phyloP scores from a whole-genome alignment of 163 green algal genomes.

The Chlamydomonas reinhardtii region DNA sequence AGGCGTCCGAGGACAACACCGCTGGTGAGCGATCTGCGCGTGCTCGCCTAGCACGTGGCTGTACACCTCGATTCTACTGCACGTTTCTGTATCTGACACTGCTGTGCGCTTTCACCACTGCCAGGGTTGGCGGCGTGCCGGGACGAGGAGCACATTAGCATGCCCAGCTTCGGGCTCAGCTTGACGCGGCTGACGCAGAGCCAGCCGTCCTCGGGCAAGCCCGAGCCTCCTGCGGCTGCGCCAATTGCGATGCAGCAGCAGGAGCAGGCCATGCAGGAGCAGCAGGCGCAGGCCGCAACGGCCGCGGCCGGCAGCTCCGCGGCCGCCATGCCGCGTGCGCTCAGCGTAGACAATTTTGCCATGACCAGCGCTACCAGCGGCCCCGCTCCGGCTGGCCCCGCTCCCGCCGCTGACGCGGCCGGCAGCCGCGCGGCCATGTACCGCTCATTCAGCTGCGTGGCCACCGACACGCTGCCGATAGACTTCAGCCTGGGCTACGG shows the following conservation, averaged over 20 bases:
- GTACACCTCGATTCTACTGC: too few relatives aligned
- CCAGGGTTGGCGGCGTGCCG: neutral
- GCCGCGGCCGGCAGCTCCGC: neutral
- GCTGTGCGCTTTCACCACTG: too few relatives aligned
- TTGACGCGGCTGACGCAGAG: neutral
- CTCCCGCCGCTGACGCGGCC: neutral
- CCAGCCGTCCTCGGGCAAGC: neutral
- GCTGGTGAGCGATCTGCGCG: neutral
- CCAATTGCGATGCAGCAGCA: neutral
- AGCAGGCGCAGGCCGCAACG: neutral
- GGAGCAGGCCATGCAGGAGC: too few relatives aligned
- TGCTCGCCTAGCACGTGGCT: too few relatives aligned
- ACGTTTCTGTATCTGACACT: too few relatives aligned
- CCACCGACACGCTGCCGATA: conserved; percentile 16
- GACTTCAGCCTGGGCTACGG: conserved; percentile 21
- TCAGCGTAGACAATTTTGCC: conserved; percentile 33
- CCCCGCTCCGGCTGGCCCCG: neutral
- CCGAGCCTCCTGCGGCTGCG: neutral
- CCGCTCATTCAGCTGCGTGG: conserved; percentile 23
- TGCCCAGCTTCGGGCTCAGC: conserved; percentile 34
- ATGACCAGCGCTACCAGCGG: neutral
- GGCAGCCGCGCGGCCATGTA: neutral
- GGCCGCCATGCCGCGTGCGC: conserved; percentile 4
- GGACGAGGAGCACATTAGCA: conserved; percentile 34
- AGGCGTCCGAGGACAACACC: conserved; percentile 42